Evolutionary conservation across 331 rosid species (phyloP), one percentile per base, ranked within the genome.

Genomic region (Telfairia occidentalis): DNA sequence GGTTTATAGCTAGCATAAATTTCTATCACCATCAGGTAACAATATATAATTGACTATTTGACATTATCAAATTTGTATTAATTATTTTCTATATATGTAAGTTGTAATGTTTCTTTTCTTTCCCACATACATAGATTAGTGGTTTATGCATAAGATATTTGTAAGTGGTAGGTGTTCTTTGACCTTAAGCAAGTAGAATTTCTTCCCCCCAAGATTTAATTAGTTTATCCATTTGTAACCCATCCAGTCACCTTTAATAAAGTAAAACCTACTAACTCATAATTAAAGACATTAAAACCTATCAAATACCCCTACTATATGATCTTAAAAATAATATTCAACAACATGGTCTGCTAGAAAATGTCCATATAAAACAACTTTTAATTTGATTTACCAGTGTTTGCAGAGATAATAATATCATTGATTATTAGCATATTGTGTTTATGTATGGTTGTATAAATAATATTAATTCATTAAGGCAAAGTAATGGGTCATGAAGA

Each of bases 111-210:
- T 35, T n/a, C 12, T 37, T 40, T 40, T 66, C n/a, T 66, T 21
- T 11, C 50, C 50, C 18, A 38, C 73, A 63, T 59, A 60, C 67
- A 60, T 63, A 2, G 0, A 5, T 48, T 57, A 57, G 7, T 55
- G 2, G 32, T 54, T 54, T 55, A 24, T 55, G 9, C 59, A 52
- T 28, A 19, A 5, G 10, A 13, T 52, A 30, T 35, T 37, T 2
- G 58, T 16, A 15, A 70, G 40, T 70, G 75, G 75, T 70, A 70
- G 75, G 57, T 70, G 57, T 70, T 70, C 58, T 70, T 70, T 70
- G 75, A 70, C 74, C 74, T 69, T 26, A 69, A 43, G 26, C 42
- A 5, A 43, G 74, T 45, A 43, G 26, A 70, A 37, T 64, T 70
- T 70, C 30, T 7, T 24, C 19, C 40, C 40, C 45, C 53, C 10